Evolutionary conservation across 2,329 filamentous ascomycete genomes (phyloP).

Genomic region (Hortaea werneckii): DNA sequence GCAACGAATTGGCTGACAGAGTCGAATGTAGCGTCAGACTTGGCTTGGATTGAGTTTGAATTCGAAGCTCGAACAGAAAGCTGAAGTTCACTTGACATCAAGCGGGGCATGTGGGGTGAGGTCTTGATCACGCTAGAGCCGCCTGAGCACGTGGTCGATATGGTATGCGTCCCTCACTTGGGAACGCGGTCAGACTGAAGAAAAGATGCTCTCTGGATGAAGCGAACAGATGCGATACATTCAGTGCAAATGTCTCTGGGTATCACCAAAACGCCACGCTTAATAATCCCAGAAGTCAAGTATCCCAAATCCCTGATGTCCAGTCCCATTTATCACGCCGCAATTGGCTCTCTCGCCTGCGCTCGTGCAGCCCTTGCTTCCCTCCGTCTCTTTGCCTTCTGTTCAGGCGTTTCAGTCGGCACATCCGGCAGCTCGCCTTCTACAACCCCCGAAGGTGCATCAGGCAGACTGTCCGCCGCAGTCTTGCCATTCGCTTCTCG

Average conservation of each 20-base stretch:
- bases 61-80: no score
- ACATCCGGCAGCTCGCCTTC: constrained; percentile 22
- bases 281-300: neutral
- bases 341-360: constrained; percentile 13
- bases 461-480: constrained; percentile 25
- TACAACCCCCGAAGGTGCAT: constrained; percentile 25
- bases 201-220: neutral
- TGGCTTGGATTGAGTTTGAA: no score
- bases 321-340: constrained; percentile 9
- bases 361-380: constrained; percentile 15
- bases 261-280: constrained; percentile 10
- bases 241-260: neutral
- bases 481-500: constrained; percentile 43
- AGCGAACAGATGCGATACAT: neutral
- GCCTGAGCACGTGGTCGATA: neutral
- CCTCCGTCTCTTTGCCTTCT: constrained; percentile 19
- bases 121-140: neutral
- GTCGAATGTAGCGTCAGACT: no score
- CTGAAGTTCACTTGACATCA: neutral
- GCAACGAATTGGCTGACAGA: no score
- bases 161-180: no score
- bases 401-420: constrained; percentile 18
- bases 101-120: neutral
- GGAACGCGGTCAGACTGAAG: no score
- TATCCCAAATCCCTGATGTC: no score